Evolutionary conservation across 2,329 filamentous ascomycete species (phyloP).

Genomic region (Microthyrium microscopicum): DNA sequence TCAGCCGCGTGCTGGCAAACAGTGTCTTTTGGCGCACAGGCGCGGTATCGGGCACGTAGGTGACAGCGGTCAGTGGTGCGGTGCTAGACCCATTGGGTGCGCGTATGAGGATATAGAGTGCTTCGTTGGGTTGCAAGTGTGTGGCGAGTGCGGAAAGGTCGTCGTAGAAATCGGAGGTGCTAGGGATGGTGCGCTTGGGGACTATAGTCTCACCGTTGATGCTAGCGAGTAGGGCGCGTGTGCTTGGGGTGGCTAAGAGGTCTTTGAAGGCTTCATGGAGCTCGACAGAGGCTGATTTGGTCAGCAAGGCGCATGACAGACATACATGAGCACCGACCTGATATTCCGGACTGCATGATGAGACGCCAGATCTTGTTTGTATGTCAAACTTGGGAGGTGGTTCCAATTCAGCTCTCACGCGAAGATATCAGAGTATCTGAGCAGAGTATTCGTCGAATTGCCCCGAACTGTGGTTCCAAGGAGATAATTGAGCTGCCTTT

Average conservation of each 20-base stretch:
- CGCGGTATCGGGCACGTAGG: slow-evolving; percentile 63
- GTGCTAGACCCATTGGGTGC: slow-evolving; percentile 11
- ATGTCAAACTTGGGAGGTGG: too few relatives aligned
- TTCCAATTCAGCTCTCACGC: too few relatives aligned
- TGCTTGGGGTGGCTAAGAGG: slow-evolving; percentile 42
- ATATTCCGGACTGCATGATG: slow-evolving; percentile 65
- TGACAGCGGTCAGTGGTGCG: slow-evolving; percentile 43
- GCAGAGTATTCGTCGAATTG: too few relatives aligned
- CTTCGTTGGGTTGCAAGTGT: slow-evolving; percentile 47
- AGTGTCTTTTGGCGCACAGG: slow-evolving; percentile 77
- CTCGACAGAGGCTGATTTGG: slow-evolving; percentile 52
- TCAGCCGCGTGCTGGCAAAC: slow-evolving; percentile 61
- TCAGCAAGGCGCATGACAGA: slow-evolving; percentile 10
- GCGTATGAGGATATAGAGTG: slow-evolving; percentile 61
- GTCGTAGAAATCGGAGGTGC: slow-evolving; percentile 38
- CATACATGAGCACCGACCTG: slow-evolving; percentile 32
- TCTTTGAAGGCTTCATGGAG: slow-evolving; percentile 56
- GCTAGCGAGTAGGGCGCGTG: slow-evolving; percentile 55
- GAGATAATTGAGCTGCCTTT: too few relatives aligned
- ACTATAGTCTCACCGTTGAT: slow-evolving; percentile 54
- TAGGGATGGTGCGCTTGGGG: slow-evolving; percentile 39
- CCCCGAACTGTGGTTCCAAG: too few relatives aligned
- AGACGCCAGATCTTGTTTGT: not conserved
- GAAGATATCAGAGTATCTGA: too few relatives aligned
- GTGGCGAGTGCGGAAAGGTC: slow-evolving; percentile 47